Percentiles rank a stretch among this genome's conserved stretches.
Evolutionary conservation across 1,284 basidiomycete genomes (phyloP).

Genomic region (Moesziomyces globuligerus): DNA sequence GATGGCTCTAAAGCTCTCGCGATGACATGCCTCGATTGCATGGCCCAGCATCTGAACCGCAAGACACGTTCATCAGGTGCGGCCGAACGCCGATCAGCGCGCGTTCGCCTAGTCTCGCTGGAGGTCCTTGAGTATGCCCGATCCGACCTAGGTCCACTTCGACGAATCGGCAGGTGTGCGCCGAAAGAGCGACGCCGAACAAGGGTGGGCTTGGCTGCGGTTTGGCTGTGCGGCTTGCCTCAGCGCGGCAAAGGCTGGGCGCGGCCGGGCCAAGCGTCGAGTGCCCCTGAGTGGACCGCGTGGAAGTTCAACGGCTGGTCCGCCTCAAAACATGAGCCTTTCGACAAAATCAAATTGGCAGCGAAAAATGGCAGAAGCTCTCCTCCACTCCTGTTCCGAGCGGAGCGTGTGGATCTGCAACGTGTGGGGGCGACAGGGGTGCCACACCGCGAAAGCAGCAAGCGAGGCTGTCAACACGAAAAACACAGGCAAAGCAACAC

Average conservation of each 20-base stretch:
- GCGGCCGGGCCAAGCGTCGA: no score
- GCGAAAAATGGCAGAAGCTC: no score
- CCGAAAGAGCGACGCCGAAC: neutral
- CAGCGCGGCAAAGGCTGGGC: no score
- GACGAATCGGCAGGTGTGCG: neutral
- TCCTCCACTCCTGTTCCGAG: no score
- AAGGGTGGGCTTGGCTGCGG: neutral
- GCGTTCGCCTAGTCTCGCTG: no score
- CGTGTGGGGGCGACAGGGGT: constrained; percentile 1
- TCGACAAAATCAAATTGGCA: no score
- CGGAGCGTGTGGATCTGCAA: neutral
- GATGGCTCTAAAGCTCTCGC: neutral
- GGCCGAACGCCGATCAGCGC: no score
- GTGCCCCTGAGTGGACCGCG: constrained; percentile 3
- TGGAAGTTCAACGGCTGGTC: neutral
- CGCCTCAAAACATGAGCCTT: neutral
- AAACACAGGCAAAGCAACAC: constrained; percentile 1
- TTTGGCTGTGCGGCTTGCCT: neutral
- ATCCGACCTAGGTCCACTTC: no score
- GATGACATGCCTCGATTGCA: neutral
- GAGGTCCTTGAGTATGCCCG: no score
- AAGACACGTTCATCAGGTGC: no score
- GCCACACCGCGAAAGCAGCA: neutral
- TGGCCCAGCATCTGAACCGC: neutral
- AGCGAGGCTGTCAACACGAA: neutral